Base-by-base conservation (phyloP, 306 rosid genomes). In the Boehmeria nivea region DNA sequence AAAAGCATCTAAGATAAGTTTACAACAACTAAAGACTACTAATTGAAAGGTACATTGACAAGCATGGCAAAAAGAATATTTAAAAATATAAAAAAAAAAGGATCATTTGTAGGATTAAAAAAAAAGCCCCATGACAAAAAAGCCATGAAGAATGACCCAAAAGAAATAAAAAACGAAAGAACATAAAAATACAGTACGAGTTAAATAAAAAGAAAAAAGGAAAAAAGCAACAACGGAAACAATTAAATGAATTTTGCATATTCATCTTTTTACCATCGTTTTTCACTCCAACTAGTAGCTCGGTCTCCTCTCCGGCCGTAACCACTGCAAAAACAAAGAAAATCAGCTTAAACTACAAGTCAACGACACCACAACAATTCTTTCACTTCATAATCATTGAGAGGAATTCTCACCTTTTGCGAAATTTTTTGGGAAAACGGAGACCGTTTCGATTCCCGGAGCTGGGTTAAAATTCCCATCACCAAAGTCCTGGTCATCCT, bases 221-320 rank as follows among this genome's bases (percentile, higher is more conserved):
- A 20, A 27, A 26, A 4, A 16, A 37, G n/a, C 16, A 50, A 37
- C 54, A 54, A 65, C 44, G 28, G 17, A 43, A 54, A 10, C 7
- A 17, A 17, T 20, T 18, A 33, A 18, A 17, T 27, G 16, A 10
- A 17, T 22, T 16, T 7, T 57, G 36, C 16, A 22, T 1, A 23
- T n/a, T n/a, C 8, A 61, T 33, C 51, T 64, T 51, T 18, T 78
- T 82, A 87, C 99, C 99, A 75, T 87, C 73, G 62, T 91, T 91
- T 75, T 85, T 87, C 54, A 91, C 54, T 65, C 95, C 95, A 1
- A 88, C 96, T 1, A 91, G 80, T 16, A 91, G 65, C 50, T 91
- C 93, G 19, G 89, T 64, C 67, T 91, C 96, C 67, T 87, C 85
- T 60, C 99, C 95, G 39, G 99, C 95, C 4, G 79, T 56, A 62